Percentiles rank a stretch among this genome's conserved stretches.
Evolutionary conservation across 306 rosid genomes (phyloP).

Genomic region (Castanea mollissima): DNA sequence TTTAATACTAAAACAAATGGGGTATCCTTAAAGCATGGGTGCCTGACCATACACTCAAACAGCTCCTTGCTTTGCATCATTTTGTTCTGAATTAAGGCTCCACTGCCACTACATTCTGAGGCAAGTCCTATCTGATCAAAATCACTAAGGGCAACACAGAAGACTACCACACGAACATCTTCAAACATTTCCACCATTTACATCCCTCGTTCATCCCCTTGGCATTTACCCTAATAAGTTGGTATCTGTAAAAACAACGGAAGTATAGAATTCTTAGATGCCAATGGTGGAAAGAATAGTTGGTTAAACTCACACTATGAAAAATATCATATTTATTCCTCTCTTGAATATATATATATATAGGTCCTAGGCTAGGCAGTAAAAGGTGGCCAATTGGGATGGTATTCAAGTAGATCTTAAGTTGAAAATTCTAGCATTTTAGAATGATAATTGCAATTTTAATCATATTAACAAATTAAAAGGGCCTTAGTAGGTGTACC

Average conservation of each 20-base stretch:
- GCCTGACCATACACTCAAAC: slow-evolving; percentile 83
- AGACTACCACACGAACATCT: slow-evolving; percentile 87
- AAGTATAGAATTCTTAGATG: slow-evolving; percentile 2
- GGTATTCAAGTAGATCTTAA: not conserved
- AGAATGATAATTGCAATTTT: not conserved
- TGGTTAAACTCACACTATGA: not conserved
- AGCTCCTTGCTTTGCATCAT: slow-evolving; percentile 94
- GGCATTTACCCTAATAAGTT: slow-evolving; percentile 93
- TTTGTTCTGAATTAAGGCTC: slow-evolving; percentile 81
- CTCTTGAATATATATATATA: not conserved
- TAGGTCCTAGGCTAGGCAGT: not conserved
- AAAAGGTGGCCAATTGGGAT: not conserved
- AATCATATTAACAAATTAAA: not conserved
- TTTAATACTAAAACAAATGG: slow-evolving; percentile 84
- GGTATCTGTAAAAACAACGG: slow-evolving; percentile 63
- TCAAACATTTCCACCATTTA: slow-evolving; percentile 98
- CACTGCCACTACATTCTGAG: slow-evolving; percentile 68
- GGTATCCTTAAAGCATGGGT: slow-evolving; percentile 83
- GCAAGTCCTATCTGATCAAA: slow-evolving; percentile 68
- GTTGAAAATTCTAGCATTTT: not conserved
- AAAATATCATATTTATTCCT: not conserved
- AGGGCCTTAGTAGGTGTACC: not conserved
- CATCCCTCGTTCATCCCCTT: slow-evolving; percentile 93
- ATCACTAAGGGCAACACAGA: slow-evolving; percentile 78
- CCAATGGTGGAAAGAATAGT: not conserved